Evolutionary conservation across 345 rosid species (phyloP), one percentile per base, ranked within the genome.

Genomic region (Eucalyptus pauciflora): DNA sequence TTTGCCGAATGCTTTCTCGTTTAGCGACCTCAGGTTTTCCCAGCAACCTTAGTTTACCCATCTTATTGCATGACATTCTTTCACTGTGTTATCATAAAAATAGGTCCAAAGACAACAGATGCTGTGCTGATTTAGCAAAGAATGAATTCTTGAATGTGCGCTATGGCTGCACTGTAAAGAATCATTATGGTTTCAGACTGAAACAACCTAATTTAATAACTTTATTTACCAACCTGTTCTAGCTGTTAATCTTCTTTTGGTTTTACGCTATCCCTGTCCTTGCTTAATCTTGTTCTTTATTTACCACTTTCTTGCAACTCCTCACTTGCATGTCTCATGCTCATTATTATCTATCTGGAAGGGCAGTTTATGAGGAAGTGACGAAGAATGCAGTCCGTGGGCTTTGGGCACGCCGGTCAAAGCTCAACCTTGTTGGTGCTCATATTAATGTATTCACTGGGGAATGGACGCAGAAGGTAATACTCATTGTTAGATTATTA

Each of bases 391-490:
- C 99, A 13, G 99, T 98, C 81, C 93, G 93, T 89, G 99, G 98
- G 89, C 91, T 98, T 86, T 98, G 99, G 99, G 97, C 98, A 24
- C 96, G 99, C 81, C 98, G 99, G 90, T 98, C 99, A 91, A 97
- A 90, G 90, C 95, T 98, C 85, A 93, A 95, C 93, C 93, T 97
- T 88, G 98, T 98, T 90, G 99, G 99, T 90, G 99, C 99, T 90
- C 99, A 98, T 92, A 97, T 98, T 91, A 97, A 98, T 94, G 99
- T 97, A 86, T 98, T 98, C 92, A 97, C 99, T 81, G 99, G 99
- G 91, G 99, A 97, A 96, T 98, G 99, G 99, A 98, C 99, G 67
- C 99, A 98, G 85, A 98, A 98, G 99, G 99, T 98, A 94, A 20
- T 87, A 89, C 87, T 89, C 48, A 45, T 87, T 83, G 62, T 64